These are phyloP conservation scores for Crithidia acanthocephali DNA, from an alignment of 208 protist genomes.

Conservation along the genomic window DNA sequence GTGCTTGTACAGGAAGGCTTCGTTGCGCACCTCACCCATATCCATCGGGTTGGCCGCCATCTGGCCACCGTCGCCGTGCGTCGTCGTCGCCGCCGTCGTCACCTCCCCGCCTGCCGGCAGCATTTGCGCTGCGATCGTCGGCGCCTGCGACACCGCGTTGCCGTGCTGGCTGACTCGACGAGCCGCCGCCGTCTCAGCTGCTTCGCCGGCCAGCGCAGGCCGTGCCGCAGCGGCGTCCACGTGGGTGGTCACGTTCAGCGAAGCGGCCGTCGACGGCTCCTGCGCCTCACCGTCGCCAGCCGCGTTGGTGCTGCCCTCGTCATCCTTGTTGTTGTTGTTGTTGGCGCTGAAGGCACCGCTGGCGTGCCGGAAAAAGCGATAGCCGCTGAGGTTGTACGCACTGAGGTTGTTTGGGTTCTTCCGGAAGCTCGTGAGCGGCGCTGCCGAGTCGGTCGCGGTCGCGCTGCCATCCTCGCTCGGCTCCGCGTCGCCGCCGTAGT, in stretches of 20 bases:
- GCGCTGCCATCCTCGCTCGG: not conserved
- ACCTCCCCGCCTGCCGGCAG: not conserved
- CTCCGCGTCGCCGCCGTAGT: conserved; percentile 23
- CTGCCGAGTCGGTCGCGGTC: not conserved
- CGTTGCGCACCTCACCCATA: conserved; percentile 2
- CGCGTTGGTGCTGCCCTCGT: not conserved
- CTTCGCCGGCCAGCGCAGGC: not conserved
- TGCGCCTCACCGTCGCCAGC: conserved; percentile 2
- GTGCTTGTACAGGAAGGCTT: conserved; percentile 20
- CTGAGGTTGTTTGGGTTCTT: not conserved
- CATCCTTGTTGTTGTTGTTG: conserved; percentile 1
- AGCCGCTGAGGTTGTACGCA: not conserved
- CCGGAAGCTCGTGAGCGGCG: not conserved
- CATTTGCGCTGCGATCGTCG: not conserved
- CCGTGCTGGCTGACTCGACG: not conserved
- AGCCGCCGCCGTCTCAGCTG: not conserved
- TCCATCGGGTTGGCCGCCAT: not conserved
- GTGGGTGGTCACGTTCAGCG: not conserved
- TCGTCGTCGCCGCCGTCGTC: not conserved
- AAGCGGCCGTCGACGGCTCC: not conserved
- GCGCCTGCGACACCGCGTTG: not conserved
- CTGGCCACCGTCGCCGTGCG: too few relatives aligned
- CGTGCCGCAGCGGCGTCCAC: not conserved
- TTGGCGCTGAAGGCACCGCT: not conserved
- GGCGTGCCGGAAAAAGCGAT: not conserved